These are phyloP conservation scores for Apiotrichum siamense DNA, from an alignment of 1,284 basidiomycete species.

Conservation along the genomic window DNA sequence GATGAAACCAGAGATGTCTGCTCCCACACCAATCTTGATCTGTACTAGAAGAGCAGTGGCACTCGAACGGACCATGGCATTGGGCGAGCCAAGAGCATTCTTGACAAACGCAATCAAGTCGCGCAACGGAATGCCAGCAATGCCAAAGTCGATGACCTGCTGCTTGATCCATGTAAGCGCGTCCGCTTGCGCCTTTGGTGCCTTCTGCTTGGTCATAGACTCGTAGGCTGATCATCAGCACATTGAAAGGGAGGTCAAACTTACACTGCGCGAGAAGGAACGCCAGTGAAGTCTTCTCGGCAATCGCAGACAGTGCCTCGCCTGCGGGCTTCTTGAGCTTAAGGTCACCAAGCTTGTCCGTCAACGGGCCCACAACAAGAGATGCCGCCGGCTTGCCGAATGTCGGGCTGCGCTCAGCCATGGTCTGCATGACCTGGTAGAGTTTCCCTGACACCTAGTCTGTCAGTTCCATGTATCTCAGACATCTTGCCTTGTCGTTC, in stretches of 20 bases:
- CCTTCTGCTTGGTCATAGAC: conserved; percentile 85
- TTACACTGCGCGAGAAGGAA: conserved; percentile 88
- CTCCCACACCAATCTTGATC: conserved; percentile 81
- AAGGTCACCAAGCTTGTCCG: conserved; percentile 92
- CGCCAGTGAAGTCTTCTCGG: conserved; percentile 88
- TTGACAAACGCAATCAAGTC: conserved; percentile 88
- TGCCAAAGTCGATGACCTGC: conserved; percentile 87
- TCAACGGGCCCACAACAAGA: conserved; percentile 73
- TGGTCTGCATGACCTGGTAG: conserved; percentile 65
- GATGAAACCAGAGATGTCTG: conserved; percentile 83
- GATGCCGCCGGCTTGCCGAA: conserved; percentile 84
- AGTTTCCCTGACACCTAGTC: conserved; percentile 77
- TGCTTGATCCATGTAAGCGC: conserved; percentile 84
- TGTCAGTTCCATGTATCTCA: no score
- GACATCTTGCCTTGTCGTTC: neutral
- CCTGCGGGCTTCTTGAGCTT: conserved; percentile 98
- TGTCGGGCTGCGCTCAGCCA: conserved; percentile 71
- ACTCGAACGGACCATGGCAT: conserved; percentile 85
- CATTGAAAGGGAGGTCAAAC: conserved; percentile 23
- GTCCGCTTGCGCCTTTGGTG: conserved; percentile 94
- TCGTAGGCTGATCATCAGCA: conserved; percentile 67
- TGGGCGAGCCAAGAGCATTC: conserved; percentile 80
- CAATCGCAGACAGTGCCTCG: conserved; percentile 72
- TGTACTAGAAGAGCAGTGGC: conserved; percentile 94
- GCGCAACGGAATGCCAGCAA: conserved; percentile 74